phyloP scores from a whole-genome alignment of 139 green algal genomes.

The Chlorella sorokiniana region DNA sequence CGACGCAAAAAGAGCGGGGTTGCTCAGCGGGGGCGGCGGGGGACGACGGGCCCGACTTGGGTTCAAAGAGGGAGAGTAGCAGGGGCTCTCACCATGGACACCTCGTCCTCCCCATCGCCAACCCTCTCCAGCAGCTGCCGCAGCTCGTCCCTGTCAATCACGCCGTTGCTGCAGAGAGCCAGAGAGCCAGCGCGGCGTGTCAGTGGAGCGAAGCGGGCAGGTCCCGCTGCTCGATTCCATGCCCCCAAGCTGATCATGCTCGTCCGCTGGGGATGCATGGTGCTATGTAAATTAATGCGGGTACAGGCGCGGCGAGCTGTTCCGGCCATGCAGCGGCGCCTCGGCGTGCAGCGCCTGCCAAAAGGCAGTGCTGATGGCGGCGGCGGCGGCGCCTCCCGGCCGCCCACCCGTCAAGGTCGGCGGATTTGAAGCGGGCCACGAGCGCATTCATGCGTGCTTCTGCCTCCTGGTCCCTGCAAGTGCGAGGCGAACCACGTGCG shows the following conservation, averaged over 20 bases:
- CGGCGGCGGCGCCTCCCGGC: neutral
- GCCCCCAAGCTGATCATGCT: neutral
- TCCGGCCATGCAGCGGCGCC: too few species aligned
- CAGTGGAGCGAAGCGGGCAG: neutral
- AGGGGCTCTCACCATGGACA: constrained; percentile 7
- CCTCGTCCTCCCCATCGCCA: constrained; percentile 19
- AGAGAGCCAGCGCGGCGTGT: neutral
- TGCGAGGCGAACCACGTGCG: neutral
- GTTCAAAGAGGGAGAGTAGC: neutral
- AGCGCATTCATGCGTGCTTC: constrained; percentile 2
- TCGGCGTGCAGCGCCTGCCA: too few species aligned
- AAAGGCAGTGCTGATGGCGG: neutral
- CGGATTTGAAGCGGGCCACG: constrained; percentile 21
- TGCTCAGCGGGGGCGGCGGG: too few species aligned
- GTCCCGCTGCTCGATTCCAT: neutral
- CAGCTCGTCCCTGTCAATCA: constrained; percentile 37
- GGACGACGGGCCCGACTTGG: neutral
- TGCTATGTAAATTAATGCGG: too few species aligned
- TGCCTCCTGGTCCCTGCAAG: constrained; percentile 1
- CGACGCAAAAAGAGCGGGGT: too few species aligned
- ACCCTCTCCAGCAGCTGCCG: constrained; percentile 38
- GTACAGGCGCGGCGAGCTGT: too few species aligned
- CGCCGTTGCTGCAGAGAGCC: constrained; percentile 29
- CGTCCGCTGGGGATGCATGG: too few species aligned
- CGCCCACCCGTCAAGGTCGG: constrained; percentile 33